Evolutionary conservation across 148 eudicot genomes (phyloP).

Genomic region (Amaranthus cruentus): DNA sequence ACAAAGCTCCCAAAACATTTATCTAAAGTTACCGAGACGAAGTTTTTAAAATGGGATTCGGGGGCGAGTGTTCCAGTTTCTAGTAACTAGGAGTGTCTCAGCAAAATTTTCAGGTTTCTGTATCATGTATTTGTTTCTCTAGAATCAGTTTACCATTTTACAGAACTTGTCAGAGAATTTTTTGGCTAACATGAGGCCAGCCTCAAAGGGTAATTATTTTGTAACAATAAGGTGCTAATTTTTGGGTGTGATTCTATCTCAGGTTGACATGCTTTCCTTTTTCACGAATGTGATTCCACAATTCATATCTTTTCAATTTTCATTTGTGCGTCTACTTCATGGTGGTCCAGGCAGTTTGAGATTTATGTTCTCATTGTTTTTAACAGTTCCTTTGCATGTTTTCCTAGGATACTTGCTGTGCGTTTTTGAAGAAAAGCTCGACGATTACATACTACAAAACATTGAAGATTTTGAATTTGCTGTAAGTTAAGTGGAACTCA

Average conservation of each 20-base stretch:
- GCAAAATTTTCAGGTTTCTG: not conserved
- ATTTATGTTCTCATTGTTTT: not conserved
- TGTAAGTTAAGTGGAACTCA: slow-evolving; percentile 40
- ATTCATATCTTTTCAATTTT: not conserved
- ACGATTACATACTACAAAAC: slow-evolving; percentile 49
- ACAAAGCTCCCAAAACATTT: too few species aligned
- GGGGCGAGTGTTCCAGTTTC: too few species aligned
- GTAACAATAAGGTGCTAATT: not conserved
- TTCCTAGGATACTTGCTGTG: slow-evolving; percentile 82
- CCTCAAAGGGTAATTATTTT: not conserved
- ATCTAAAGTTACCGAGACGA: too few species aligned
- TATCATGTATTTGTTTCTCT: not conserved
- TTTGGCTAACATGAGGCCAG: not conserved
- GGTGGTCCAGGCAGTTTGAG: not conserved
- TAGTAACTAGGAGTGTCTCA: not conserved
- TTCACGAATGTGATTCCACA: slow-evolving; percentile 11
- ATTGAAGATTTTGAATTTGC: slow-evolving; percentile 91
- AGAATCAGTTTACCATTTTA: not conserved
- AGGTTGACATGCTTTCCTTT: slow-evolving; percentile 1
- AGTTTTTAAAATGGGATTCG: too few species aligned
- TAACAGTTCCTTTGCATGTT: slow-evolving; percentile 3
- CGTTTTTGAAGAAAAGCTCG: slow-evolving; percentile 69
- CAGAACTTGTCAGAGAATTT: not conserved
- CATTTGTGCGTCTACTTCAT: not conserved
- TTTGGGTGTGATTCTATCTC: not conserved